Evolutionary conservation across 306 rosid species (phyloP), one percentile per base, ranked within the genome.

Genomic region (Coriaria nepalensis): DNA sequence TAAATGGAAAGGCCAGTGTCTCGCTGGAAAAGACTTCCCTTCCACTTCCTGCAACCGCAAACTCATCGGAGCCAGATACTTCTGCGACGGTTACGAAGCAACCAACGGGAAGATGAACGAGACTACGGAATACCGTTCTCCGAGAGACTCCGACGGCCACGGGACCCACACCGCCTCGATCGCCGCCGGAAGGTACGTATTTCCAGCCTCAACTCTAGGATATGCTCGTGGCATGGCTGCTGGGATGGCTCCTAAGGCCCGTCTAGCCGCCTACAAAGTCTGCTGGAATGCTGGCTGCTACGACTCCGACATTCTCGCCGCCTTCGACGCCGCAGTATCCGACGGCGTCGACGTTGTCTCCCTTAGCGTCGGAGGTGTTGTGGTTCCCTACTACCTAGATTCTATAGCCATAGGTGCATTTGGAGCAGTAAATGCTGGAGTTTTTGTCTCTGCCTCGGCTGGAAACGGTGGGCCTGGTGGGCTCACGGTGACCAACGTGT

Each of bases 381-480:
- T 87, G 20, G 96, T 87, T 0, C 96, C 96, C 0, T 87, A 82
- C 45, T 39, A 77, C 51, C 94, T 87, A 6, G 96, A 87, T 8
- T 67, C 81, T 10, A 87, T 87, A 0, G 94, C 96, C 0, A 82
- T 87, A 0, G 94, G 75, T 0, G 83, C 94, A 0, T 87, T 55
- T 13, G 86, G 82, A 2, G 94, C 96, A 4, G 33, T 83, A 0
- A 54, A 49, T 0, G 63, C 74, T 0, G 96, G 96, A 0, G 78
- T 82, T 5, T 82, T 87, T 38, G 92, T 87, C 35, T 87, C 96
- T 0, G 72, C 96, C 2, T 87, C 96, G 0, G 96, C 84, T 10
- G 96, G 96, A 0, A 87, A 87, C 6, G 94, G 94, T 14, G 96
- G 96, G 0, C 96, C 96, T 5, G 96, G 96, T 0, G 92, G 77